Evolutionary conservation across 2,329 filamentous ascomycete species (phyloP), one percentile per base, ranked within the genome.

Genomic region (Xylaria sp.): DNA sequence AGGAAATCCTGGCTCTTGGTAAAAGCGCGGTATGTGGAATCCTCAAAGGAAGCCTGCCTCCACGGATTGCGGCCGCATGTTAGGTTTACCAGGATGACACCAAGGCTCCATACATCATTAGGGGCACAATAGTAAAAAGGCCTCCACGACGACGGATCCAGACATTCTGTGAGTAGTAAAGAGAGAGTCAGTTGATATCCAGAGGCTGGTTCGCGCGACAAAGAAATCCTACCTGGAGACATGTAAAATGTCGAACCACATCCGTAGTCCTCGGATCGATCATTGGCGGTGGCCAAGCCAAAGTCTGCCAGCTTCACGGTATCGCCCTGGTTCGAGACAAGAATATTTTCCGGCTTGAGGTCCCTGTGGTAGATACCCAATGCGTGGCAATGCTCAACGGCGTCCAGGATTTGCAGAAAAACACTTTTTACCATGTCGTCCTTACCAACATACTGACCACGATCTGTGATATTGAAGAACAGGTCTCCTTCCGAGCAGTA

Each of bases 211-310:
- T 58, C 59, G 63, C 48, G 56, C 67, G 48, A 60, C 54, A 68
- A 53, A 65, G 47, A 56, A 72, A 72, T 84, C 88, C 81, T 92
- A 98, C 95, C 95, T 88, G 96, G 96, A 78, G 94, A 97, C 96
- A 98, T 99, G 84, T 99, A 99, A 78, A 98, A 98, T 14, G 95
- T 98, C 36, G 96, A 98, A 71, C 96, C 96, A 80, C 96, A 99
- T 77, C 96, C 96, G 81, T 97, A 98, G 80, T 99, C 96, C 75
- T 94, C 92, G 72, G 95, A 97, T 74, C 91, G 86, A 73, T 89
- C 86, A 73, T 95, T 93, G 67, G 89, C 90, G 27, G 94, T 98
- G 68, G 96, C 96, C 64, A 99, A 88, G 79, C 96, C 96, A 86
- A 99, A 99, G 82, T 99, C 96, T 73, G 95, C 96, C 73, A 99